Base-by-base conservation (phyloP, 352 stramenopile genomes). In the Globisporangium paroecandrum region DNA sequence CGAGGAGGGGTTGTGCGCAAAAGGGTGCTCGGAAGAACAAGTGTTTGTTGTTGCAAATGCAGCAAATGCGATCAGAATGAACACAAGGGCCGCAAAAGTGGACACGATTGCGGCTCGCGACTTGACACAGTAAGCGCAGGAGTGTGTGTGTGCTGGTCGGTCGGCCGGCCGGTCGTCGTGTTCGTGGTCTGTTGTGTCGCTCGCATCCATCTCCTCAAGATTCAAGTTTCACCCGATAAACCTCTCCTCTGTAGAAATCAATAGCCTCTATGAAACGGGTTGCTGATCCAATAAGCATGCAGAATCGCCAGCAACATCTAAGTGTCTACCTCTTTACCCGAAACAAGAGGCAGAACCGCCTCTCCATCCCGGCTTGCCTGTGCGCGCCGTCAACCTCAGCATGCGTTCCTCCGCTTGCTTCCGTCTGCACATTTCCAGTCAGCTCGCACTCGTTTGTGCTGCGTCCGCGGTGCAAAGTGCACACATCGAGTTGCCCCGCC, bases 371-470 rank as follows among this genome's bases (percentile, higher is more conserved):
- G 27, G 15, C 4, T 20, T 57, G 24, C 2, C 18, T 51, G 12
- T 51, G 18, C 18, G 10, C 43, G 10, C 6, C 18, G 18, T 41
- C 54, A 59, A 25, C 7, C 27, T 43, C 20, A 4, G 49, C 22
- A 20, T 56, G 22, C 49, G 49, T 34, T 59, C 18, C 15, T 32
- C 41, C 41, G 6, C 41, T 43, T n/a, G 12, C 9, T 59, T 25
- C 18, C 18, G 27, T 59, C 54, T 41, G 54, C 54, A 59, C 27
- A 59, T 59, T 59, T 59, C 53, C 25, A 36, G 27, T 59, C 54
- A 41, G 54, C 27, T 18, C 41, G 41, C 4, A 38, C 32, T 38
- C 32, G 13, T 20, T 46, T 46, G 38, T 6, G 15, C 12, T 8
- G 41, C 41, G 15, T n/a, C 41, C 15, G 41, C 15, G 15, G 15